Conservation (phyloP, 2,329 filamentous ascomycete species). For the Ophiostoma pallidulum region DNA sequence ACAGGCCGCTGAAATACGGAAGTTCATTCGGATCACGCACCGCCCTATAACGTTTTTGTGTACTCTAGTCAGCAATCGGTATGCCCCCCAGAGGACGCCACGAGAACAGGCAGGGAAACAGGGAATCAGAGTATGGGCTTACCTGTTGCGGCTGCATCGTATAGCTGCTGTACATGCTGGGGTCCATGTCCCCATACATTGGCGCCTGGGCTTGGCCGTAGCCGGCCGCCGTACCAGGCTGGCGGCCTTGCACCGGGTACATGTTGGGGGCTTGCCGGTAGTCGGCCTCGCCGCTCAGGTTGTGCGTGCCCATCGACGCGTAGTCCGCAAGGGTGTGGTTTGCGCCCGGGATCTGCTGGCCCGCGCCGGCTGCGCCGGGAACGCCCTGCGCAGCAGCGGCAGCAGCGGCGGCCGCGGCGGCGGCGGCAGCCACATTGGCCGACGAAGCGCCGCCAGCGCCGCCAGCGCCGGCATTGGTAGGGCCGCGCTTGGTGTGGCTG, state of each 20-base stretch:
- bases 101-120: no score
- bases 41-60: background rate
- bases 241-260: constrained; percentile 73
- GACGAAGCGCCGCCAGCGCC: constrained; percentile 39
- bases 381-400: constrained; percentile 31
- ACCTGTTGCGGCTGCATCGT: constrained; percentile 78
- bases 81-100: no score
- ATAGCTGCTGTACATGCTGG: constrained; percentile 71
- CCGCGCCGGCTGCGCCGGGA: constrained; percentile 38
- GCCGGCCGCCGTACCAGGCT: constrained; percentile 57
- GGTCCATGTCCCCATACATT: constrained; percentile 74
- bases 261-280: constrained; percentile 73
- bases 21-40: no score
- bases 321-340: constrained; percentile 53
- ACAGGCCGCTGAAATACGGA: no score
- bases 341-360: constrained; percentile 43
- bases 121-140: constrained; percentile 26
- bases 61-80: background rate
- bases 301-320: constrained; percentile 45
- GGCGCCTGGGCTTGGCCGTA: constrained; percentile 70
- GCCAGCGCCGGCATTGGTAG: constrained; percentile 27
- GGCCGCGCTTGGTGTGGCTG: constrained; percentile 68
- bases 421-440: constrained; percentile 30
- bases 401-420: constrained; percentile 13
- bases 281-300: constrained; percentile 60